Percentiles rank a stretch among this genome's conserved stretches.
These are phyloP conservation scores for Ophiostoma australiae DNA, from an alignment of 2,329 filamentous ascomycete genomes.

Conservation along the genomic window DNA sequence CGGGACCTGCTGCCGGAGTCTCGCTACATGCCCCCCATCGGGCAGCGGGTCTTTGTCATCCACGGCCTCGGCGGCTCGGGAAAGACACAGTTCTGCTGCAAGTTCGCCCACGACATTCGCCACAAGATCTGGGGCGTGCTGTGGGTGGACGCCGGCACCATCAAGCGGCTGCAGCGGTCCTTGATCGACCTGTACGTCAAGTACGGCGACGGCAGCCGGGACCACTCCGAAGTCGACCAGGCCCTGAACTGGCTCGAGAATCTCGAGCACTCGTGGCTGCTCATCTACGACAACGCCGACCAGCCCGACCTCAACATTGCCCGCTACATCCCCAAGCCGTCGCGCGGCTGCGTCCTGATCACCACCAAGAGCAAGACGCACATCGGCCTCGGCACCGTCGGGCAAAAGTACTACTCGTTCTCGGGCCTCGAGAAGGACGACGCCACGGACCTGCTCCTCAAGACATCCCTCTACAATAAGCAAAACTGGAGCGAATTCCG, in stretches of 20 bases:
- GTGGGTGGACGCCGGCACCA: slow-evolving; percentile 15
- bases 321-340: neutral
- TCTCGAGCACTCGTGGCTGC: slow-evolving; percentile 13
- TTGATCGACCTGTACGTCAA: neutral
- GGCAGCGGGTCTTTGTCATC: slow-evolving; percentile 13
- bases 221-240: slow-evolving; percentile 4
- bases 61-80: slow-evolving; percentile 18
- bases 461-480: neutral
- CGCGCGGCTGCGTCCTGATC: slow-evolving; percentile 7
- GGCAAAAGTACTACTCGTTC: neutral
- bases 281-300: slow-evolving; percentile 19
- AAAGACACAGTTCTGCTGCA: slow-evolving; percentile 18
- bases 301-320: slow-evolving; percentile 8
- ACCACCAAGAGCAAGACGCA: slow-evolving; percentile 14
- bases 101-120: slow-evolving; percentile 34
- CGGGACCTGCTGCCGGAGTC: neutral
- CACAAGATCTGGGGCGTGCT: slow-evolving; percentile 17
- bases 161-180: neutral
- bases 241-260: slow-evolving; percentile 11
- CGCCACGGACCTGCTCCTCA: neutral
- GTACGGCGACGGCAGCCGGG: slow-evolving; percentile 9
- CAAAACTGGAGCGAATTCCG: neutral
- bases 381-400: slow-evolving; percentile 12
- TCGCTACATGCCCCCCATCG: neutral
- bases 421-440: neutral